Evolutionary conservation across 768 basidiomycete species (phyloP).

Genomic region (Russula sp.): DNA sequence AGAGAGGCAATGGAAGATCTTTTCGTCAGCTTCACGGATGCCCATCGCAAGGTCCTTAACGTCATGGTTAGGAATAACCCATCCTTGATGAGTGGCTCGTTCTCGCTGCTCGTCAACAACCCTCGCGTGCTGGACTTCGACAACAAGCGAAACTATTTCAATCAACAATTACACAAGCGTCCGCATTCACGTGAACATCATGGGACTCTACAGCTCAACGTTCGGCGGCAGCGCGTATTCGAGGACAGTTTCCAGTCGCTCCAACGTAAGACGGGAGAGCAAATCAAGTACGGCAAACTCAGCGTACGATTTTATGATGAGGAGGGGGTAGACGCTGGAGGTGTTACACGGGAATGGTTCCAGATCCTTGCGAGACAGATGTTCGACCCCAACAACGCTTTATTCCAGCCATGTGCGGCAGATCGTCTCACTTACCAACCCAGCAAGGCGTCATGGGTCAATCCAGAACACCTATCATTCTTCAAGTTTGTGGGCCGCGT

Average conservation of each 20-base stretch:
- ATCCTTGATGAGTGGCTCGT: slow-evolving; percentile 95
- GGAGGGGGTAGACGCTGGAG: slow-evolving; percentile 97
- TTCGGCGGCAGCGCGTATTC: slow-evolving; percentile 88
- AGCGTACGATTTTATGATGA: slow-evolving; percentile 95
- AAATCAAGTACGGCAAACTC: slow-evolving; percentile 97
- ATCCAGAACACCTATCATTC: slow-evolving; percentile 93
- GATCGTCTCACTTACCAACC: slow-evolving; percentile 96
- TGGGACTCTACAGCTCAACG: slow-evolving; percentile 80
- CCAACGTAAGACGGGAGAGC: slow-evolving; percentile 86
- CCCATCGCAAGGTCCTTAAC: slow-evolving; percentile 91
- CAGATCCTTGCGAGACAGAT: slow-evolving; percentile 96
- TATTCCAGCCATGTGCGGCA: slow-evolving; percentile 97
- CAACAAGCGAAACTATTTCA: slow-evolving; percentile 97
- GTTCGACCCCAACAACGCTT: slow-evolving; percentile 97
- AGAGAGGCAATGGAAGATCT: slow-evolving; percentile 84
- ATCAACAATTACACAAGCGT: slow-evolving; percentile 85
- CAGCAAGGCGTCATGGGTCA: slow-evolving; percentile 89
- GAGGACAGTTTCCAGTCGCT: slow-evolving; percentile 96
- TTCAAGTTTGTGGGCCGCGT: slow-evolving; percentile 99
- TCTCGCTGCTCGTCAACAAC: slow-evolving; percentile 93
- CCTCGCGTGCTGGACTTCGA: slow-evolving; percentile 97
- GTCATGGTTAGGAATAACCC: slow-evolving; percentile 98
- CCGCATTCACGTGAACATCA: slow-evolving; percentile 78
- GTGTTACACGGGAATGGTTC: slow-evolving; percentile 98
- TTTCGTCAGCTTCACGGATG: slow-evolving; percentile 90